These are phyloP conservation scores for Rhododendron molle DNA, from an alignment of 148 eudicot genomes.

Conservation along the genomic window DNA sequence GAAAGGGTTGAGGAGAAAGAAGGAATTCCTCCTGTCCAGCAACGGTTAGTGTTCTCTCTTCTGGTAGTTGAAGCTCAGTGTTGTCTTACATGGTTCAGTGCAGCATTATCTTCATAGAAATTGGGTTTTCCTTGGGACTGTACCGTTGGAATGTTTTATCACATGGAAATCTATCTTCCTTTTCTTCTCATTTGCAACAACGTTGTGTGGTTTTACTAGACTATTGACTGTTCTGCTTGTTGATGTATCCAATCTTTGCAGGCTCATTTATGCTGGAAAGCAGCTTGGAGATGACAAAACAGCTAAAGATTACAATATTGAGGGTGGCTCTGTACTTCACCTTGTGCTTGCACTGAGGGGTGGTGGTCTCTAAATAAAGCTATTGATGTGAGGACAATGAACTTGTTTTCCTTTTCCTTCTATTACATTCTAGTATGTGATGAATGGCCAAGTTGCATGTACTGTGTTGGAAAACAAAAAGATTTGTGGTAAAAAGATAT, in stretches of 20 bases:
- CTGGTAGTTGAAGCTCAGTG: neutral
- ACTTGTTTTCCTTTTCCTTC: neutral
- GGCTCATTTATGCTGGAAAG: constrained; percentile 73
- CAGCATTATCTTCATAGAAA: neutral
- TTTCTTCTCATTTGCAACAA: neutral
- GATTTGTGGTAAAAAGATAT: neutral
- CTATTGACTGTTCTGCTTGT: neutral
- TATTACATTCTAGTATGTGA: neutral
- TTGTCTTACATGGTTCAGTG: neutral
- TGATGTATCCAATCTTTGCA: constrained; percentile 14
- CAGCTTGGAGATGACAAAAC: constrained; percentile 73
- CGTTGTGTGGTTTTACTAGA: neutral
- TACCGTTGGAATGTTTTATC: neutral
- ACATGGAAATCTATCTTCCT: neutral
- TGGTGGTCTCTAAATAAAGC: constrained; percentile 20
- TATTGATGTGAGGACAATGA: neutral
- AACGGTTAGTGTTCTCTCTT: constrained; percentile 23
- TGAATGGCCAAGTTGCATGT: neutral
- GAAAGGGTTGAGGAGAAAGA: constrained; percentile 62
- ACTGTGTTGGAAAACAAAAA: neutral
- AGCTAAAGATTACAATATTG: constrained; percentile 68
- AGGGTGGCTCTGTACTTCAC: constrained; percentile 71
- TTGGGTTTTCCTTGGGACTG: neutral
- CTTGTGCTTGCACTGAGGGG: constrained; percentile 72
- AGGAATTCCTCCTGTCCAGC: constrained; percentile 64